A percentile compares a stretch with the other conserved stretches of the same genome.
Evolutionary conservation across 768 basidiomycete species (phyloP).

Genomic region (Boletus reticuloceps): DNA sequence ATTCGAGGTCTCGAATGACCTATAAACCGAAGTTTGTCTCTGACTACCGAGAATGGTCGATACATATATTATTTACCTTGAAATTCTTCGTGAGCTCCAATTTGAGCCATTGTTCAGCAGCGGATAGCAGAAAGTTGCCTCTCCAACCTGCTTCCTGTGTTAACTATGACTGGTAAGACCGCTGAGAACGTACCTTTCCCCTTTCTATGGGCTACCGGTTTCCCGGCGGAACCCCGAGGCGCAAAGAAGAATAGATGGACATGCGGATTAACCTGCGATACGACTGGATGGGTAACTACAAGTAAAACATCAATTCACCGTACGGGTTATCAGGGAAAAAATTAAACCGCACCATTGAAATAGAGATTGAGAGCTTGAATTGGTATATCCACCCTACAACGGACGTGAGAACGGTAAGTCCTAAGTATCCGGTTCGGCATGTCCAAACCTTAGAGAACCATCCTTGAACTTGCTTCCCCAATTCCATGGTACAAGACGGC

Average conservation of each 20-base stretch:
- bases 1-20: slow-evolving; percentile 93
- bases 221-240: slow-evolving; percentile 82
- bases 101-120: slow-evolving; percentile 93
- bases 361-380: slow-evolving; percentile 85
- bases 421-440: background rate
- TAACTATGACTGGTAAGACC: background rate
- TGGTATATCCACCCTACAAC: slow-evolving; percentile 85
- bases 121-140: slow-evolving; percentile 90
- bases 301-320: background rate
- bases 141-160: slow-evolving; percentile 68
- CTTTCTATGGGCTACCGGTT: slow-evolving; percentile 91
- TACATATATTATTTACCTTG: slow-evolving; percentile 45
- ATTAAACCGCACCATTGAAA: slow-evolving; percentile 61
- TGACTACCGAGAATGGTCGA: background rate
- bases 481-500: slow-evolving; percentile 84
- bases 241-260: slow-evolving; percentile 96
- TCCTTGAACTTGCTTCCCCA: slow-evolving; percentile 95
- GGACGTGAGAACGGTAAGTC: background rate
- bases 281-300: slow-evolving; percentile 86
- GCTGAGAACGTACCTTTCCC: slow-evolving; percentile 62
- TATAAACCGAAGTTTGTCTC: slow-evolving; percentile 21
- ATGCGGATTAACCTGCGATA: slow-evolving; percentile 90
- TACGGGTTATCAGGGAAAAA: background rate
- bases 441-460: slow-evolving; percentile 72
- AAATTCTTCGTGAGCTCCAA: slow-evolving; percentile 96